phyloP scores from a whole-genome alignment of 83 land plant species.

The Isoetes engelmannii region DNA sequence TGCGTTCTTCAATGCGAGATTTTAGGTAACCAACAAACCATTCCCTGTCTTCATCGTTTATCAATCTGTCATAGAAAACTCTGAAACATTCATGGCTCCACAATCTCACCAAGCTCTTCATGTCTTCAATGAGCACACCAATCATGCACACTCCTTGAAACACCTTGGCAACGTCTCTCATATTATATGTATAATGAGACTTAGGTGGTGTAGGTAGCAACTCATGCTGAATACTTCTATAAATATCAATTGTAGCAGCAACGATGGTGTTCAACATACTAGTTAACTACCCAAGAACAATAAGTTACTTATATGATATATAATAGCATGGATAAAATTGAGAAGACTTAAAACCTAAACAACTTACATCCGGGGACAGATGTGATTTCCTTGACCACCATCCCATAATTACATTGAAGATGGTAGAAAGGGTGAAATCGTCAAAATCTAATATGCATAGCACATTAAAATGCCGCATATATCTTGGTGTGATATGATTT shows the following conservation, averaged over 20 bases:
- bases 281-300: constrained; percentile 16
- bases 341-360: background rate
- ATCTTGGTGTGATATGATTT: constrained; percentile 34
- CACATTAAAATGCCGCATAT: constrained; percentile 36
- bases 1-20: constrained; percentile 12
- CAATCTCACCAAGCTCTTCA: constrained; percentile 24
- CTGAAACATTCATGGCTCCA: constrained; percentile 44
- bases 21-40: constrained; percentile 33
- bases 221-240: constrained; percentile 31
- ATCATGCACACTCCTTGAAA: constrained; percentile 44
- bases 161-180: constrained; percentile 39
- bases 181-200: constrained; percentile 36
- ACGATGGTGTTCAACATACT: constrained; percentile 15
- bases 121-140: constrained; percentile 25
- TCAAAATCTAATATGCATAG: constrained; percentile 35
- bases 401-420: constrained; percentile 29
- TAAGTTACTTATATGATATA: background rate
- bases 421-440: constrained; percentile 21
- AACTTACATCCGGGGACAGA: constrained; percentile 30
- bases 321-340: constrained; percentile 1
- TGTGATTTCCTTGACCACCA: constrained; percentile 37
- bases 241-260: constrained; percentile 33
- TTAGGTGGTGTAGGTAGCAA: constrained; percentile 40
- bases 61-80: constrained; percentile 35
- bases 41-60: constrained; percentile 29